Conservation (phyloP, 2,329 filamentous ascomycete species). For the Venturia aucupariae region DNA sequence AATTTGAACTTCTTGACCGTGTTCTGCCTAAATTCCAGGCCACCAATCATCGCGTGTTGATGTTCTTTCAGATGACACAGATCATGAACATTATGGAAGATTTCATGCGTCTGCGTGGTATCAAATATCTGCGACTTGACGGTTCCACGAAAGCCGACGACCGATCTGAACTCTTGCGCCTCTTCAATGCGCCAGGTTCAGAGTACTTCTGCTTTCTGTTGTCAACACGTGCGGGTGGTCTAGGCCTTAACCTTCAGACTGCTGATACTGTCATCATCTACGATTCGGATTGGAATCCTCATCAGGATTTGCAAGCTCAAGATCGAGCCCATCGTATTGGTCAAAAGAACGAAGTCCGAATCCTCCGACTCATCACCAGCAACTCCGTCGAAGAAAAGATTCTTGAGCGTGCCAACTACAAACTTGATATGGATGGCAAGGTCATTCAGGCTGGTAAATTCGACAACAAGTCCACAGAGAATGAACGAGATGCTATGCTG, state of each 20-base stretch:
- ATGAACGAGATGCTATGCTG: constrained; percentile 94
- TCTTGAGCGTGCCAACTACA: constrained; percentile 89
- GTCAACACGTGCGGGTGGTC: constrained; percentile 96
- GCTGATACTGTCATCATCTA: constrained; percentile 99
- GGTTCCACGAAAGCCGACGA: constrained; percentile 97
- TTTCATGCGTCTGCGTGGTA: constrained; percentile 73
- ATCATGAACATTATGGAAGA: constrained; percentile 99
- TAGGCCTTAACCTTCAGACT: constrained; percentile 93
- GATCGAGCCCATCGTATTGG: constrained; percentile 99
- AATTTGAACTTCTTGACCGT: constrained; percentile 91
- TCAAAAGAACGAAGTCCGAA: constrained; percentile 98
- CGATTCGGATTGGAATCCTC: constrained; percentile 98
- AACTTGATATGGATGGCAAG: constrained; percentile 98
- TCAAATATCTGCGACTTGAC: constrained; percentile 85
- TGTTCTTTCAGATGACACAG: constrained; percentile 99
- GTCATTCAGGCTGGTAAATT: constrained; percentile 99
- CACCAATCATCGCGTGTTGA: constrained; percentile 88
- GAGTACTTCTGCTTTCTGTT: constrained; percentile 96
- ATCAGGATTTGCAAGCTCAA: constrained; percentile 97
- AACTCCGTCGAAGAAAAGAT: constrained; percentile 99
- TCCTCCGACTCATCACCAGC: constrained; percentile 87
- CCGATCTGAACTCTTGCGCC: constrained; percentile 76
- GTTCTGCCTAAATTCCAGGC: constrained; percentile 87
- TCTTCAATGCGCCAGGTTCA: constrained; percentile 84
- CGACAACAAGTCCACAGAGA: constrained; percentile 98